These are phyloP conservation scores for Amanita polypyramis DNA, from an alignment of 768 basidiomycete species.

Conservation along the genomic window DNA sequence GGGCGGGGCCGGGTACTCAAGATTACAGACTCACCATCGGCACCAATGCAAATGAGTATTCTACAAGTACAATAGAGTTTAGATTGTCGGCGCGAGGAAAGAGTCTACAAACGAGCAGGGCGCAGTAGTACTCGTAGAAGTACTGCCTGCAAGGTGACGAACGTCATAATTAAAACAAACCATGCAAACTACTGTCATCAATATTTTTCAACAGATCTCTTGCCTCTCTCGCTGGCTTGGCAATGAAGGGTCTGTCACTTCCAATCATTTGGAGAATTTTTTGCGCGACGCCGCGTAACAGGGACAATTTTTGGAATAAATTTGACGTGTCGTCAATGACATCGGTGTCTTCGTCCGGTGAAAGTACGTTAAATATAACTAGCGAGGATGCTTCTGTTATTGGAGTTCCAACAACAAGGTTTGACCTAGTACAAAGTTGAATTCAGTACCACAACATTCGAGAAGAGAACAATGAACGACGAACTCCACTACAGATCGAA, in stretches of 20 bases:
- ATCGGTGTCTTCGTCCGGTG: slow-evolving; percentile 36
- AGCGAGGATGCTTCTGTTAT: slow-evolving; percentile 53
- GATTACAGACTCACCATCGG: no score
- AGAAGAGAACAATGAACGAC: slow-evolving; percentile 23
- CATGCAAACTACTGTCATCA: slow-evolving; percentile 31
- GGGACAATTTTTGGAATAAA: slow-evolving; percentile 54
- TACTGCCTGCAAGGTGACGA: no score
- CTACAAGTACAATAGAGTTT: no score
- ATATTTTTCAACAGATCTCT: slow-evolving; percentile 52
- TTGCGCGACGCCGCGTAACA: slow-evolving; percentile 55
- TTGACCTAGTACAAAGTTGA: slow-evolving; percentile 26
- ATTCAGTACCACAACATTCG: slow-evolving; percentile 5
- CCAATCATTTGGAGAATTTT: slow-evolving; percentile 63
- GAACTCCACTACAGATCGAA: slow-evolving; percentile 60
- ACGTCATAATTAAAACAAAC: slow-evolving; percentile 26
- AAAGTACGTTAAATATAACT: slow-evolving; percentile 47
- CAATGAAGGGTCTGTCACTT: slow-evolving; percentile 60
- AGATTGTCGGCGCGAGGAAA: no score
- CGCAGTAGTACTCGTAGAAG: no score
- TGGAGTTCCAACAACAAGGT: slow-evolving; percentile 60
- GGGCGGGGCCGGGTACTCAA: no score
- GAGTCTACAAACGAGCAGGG: no score
- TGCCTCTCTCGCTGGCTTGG: slow-evolving; percentile 76
- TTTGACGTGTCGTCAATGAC: slow-evolving; percentile 24
- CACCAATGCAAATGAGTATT: no score